Percentiles rank a stretch among this genome's conserved stretches.
phyloP scores from a whole-genome alignment of 805 yeast species.

The Kurtzmaniella fragi region DNA sequence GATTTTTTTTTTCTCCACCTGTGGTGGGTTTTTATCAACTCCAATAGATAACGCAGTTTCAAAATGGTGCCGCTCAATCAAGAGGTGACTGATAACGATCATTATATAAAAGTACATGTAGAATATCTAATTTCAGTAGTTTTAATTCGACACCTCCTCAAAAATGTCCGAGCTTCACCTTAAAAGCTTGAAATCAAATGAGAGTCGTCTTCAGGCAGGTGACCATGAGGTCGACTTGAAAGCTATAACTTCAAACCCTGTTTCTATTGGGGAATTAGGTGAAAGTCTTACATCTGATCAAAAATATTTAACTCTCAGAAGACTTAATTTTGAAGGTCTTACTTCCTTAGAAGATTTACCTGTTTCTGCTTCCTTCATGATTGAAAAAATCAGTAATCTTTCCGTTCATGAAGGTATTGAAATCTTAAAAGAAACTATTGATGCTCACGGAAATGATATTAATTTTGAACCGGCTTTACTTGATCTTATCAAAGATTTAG shows the following conservation, averaged over 20 bases:
- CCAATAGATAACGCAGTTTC: no score
- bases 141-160: no score
- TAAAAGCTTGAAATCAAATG: no score
- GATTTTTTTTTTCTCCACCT: neutral
- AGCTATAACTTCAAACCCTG: constrained; percentile 19
- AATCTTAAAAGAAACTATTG: constrained; percentile 34
- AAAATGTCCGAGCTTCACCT: no score
- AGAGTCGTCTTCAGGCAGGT: no score
- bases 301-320: constrained; percentile 22
- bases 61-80: no score
- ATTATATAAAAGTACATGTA: no score
- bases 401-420: constrained; percentile 33
- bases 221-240: constrained; percentile 10
- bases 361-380: constrained; percentile 20
- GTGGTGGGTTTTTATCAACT: no score
- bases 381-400: constrained; percentile 21
- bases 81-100: no score
- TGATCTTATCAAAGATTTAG: constrained; percentile 21
- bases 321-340: constrained; percentile 21
- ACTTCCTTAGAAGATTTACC: constrained; percentile 27
- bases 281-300: constrained; percentile 18
- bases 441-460: constrained; percentile 42
- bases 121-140: no score
- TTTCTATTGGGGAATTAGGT: constrained; percentile 20
- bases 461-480: constrained; percentile 39